Conservation (phyloP, 2,329 filamentous ascomycete genomes). For the Penicillium sp. region DNA sequence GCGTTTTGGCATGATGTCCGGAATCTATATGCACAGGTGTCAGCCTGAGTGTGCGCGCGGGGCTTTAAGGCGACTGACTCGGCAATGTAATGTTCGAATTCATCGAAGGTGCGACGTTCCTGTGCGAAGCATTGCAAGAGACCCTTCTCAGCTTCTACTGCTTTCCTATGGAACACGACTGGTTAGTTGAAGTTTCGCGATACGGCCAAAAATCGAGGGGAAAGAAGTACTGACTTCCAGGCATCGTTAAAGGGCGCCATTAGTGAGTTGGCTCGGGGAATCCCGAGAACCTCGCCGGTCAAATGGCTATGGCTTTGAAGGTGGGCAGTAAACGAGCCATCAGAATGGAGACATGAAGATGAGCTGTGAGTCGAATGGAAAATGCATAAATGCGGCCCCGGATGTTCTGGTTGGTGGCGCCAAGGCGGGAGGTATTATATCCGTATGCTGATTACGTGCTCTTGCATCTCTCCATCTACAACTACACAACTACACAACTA, state of each 20-base stretch:
- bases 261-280: slow-evolving; percentile 36
- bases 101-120: slow-evolving; percentile 51
- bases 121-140: slow-evolving; percentile 52
- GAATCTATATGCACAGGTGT: slow-evolving; percentile 53
- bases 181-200: slow-evolving; percentile 18
- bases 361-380: slow-evolving; percentile 11
- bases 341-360: slow-evolving; percentile 28
- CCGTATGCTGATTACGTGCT: slow-evolving; percentile 1
- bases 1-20: slow-evolving; percentile 71
- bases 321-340: slow-evolving; percentile 58
- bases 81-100: slow-evolving; percentile 49
- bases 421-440: slow-evolving; percentile 12
- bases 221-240: slow-evolving; percentile 51
- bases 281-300: slow-evolving; percentile 56
- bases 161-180: slow-evolving; percentile 28
- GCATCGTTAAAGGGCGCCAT: slow-evolving; percentile 52
- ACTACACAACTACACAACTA: background rate
- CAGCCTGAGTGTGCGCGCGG: slow-evolving; percentile 11
- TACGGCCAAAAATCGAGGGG: slow-evolving; percentile 11
- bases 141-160: slow-evolving; percentile 50
- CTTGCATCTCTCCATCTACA: background rate
- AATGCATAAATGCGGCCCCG: slow-evolving; percentile 12
- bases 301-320: slow-evolving; percentile 58
- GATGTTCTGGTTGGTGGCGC: slow-evolving; percentile 10
- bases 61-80: slow-evolving; percentile 33